Evolutionary conservation across 2,329 filamentous ascomycete genomes (phyloP).

Genomic region (Botrytis byssoidea): DNA sequence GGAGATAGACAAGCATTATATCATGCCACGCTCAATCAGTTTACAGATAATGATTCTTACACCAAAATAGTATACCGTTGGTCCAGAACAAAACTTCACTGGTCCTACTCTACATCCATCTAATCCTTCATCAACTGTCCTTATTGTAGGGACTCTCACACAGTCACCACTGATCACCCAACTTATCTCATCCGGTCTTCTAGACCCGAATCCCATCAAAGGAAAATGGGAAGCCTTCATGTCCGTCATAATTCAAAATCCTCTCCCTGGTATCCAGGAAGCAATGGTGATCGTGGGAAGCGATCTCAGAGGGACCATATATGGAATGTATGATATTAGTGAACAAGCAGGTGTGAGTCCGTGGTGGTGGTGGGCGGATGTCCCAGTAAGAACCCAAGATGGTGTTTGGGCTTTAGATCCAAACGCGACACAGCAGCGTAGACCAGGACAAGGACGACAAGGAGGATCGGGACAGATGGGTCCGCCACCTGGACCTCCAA

Average conservation of each 20-base stretch:
- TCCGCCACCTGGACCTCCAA: not conserved
- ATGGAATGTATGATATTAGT: slow-evolving; percentile 67
- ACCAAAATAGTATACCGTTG: slow-evolving; percentile 44
- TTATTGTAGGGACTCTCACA: slow-evolving; percentile 68
- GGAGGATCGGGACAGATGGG: not conserved
- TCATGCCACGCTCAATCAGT: not conserved
- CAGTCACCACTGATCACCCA: slow-evolving; percentile 60
- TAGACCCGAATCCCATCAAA: slow-evolving; percentile 56
- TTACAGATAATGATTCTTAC: not conserved
- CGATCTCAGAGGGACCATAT: slow-evolving; percentile 66
- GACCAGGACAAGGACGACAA: not conserved
- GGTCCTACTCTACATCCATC: slow-evolving; percentile 44
- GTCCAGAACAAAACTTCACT: slow-evolving; percentile 44
- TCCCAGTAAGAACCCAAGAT: slow-evolving; percentile 45
- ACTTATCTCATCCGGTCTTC: slow-evolving; percentile 53
- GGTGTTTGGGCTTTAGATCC: slow-evolving; percentile 47
- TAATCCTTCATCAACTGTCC: slow-evolving; percentile 48
- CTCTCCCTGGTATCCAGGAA: slow-evolving; percentile 53
- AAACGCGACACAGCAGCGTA: not conserved
- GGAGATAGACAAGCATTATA: not conserved
- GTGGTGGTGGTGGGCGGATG: slow-evolving; percentile 59
- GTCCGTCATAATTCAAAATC: slow-evolving; percentile 56
- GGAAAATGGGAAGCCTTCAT: slow-evolving; percentile 70
- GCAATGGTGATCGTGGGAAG: slow-evolving; percentile 68
- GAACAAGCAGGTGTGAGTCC: slow-evolving; percentile 73